phyloP scores from a whole-genome alignment of 2,329 filamentous ascomycete genomes.

The Fusarium sp. region DNA sequence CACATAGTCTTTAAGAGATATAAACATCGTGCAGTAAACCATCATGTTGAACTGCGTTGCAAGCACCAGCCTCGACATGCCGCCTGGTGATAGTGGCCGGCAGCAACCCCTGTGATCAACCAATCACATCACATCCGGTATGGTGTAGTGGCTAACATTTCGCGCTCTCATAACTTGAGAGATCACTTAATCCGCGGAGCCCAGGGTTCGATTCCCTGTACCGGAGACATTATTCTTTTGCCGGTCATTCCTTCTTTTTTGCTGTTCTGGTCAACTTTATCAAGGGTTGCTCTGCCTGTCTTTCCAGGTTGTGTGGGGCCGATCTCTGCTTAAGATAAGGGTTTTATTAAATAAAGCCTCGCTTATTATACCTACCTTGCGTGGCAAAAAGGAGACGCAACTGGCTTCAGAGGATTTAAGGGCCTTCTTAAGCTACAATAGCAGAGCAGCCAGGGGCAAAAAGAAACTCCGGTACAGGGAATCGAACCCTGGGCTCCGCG shows the following conservation, averaged over 20 bases:
- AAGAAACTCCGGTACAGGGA: constrained; percentile 1
- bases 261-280: too few relatives aligned
- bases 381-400: neutral
- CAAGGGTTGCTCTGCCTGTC: neutral
- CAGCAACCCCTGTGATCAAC: neutral
- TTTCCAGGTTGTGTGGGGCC: too few relatives aligned
- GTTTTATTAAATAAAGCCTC: neutral
- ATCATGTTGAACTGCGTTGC: neutral
- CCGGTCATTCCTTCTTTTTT: neutral
- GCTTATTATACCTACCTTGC: neutral
- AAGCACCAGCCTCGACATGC: too few relatives aligned
- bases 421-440: too few relatives aligned
- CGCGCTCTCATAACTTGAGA: neutral
- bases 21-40: neutral
- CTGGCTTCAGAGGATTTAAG: neutral
- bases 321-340: neutral
- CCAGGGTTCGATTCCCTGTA: constrained; percentile 1
- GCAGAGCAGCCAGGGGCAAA: too few relatives aligned
- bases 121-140: constrained; percentile 9
- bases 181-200: neutral
- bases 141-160: constrained; percentile 25
- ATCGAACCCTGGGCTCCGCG: constrained; percentile 5
- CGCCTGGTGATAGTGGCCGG: neutral
- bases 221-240: neutral
- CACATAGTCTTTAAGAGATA: neutral